Conservation (phyloP, 2,329 filamentous ascomycete genomes). For the Pseudogymnoascus destructans region DNA sequence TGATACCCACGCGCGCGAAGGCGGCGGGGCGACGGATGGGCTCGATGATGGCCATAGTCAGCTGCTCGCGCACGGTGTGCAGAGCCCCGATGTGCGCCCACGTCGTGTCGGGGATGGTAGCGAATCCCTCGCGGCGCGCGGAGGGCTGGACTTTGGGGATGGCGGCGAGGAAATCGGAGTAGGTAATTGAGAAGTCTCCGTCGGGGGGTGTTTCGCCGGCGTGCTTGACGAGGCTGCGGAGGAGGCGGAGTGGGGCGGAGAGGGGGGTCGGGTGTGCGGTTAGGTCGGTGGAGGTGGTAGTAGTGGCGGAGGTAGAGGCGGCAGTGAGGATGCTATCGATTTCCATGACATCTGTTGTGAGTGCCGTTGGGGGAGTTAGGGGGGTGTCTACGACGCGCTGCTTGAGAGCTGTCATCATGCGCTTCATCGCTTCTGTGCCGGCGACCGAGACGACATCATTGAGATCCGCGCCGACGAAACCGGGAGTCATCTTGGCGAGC, state of each 20-base stretch:
- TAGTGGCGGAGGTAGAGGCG: constrained; percentile 2
- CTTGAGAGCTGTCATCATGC: constrained; percentile 26
- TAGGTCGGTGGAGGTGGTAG: constrained; percentile 18
- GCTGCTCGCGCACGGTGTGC: constrained; percentile 61
- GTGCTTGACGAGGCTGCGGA: constrained; percentile 40
- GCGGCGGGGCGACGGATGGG: constrained; percentile 73
- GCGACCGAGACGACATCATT: constrained; percentile 42
- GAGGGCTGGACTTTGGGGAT: constrained; percentile 66
- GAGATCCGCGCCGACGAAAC: constrained; percentile 86
- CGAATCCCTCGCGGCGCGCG: constrained; percentile 85
- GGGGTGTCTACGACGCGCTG: constrained; percentile 15
- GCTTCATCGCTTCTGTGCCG: constrained; percentile 28
- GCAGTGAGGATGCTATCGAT: constrained; percentile 19
- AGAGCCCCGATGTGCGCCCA: constrained; percentile 90
- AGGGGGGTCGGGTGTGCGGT: constrained; percentile 11
- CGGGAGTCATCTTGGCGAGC: constrained; percentile 74
- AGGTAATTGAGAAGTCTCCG: constrained; percentile 44
- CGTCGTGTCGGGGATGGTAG: constrained; percentile 82
- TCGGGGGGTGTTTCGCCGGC: constrained; percentile 38
- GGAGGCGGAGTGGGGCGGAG: constrained; percentile 28
- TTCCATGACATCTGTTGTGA: constrained; percentile 21
- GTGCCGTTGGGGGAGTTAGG: neutral
- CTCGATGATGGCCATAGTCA: constrained; percentile 75
- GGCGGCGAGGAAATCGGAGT: constrained; percentile 60
- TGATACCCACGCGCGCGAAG: constrained; percentile 66